phyloP scores from a whole-genome alignment of 345 rosid species.

The Eucalyptus paniculata region DNA sequence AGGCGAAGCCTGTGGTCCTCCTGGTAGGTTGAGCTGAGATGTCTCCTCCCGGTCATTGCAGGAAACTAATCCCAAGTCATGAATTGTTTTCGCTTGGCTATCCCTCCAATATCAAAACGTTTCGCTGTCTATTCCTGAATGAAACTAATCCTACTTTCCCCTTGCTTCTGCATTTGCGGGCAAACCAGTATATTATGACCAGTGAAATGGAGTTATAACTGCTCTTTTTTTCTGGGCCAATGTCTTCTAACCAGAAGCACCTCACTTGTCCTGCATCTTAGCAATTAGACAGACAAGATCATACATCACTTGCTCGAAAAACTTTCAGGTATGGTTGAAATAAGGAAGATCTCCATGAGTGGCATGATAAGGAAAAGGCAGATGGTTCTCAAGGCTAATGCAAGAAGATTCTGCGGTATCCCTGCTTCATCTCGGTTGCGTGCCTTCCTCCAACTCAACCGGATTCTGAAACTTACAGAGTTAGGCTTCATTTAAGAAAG shows the following conservation, averaged over 20 bases:
- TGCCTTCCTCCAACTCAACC: slow-evolving; percentile 70
- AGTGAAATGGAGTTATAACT: slow-evolving; percentile 13
- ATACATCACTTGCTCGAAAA: background rate
- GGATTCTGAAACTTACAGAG: slow-evolving; percentile 35
- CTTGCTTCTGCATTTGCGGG: background rate
- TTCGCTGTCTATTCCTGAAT: background rate
- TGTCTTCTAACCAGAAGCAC: slow-evolving; percentile 65
- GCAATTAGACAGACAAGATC: background rate
- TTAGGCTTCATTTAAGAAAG: background rate
- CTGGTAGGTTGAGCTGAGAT: background rate
- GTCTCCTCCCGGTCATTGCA: background rate
- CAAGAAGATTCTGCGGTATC: background rate
- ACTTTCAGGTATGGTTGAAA: background rate
- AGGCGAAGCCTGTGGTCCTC: background rate
- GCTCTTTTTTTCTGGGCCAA: slow-evolving; percentile 19
- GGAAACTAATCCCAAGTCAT: background rate
- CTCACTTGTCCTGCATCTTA: slow-evolving; percentile 88
- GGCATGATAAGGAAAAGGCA: background rate
- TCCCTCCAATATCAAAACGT: background rate
- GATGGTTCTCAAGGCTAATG: background rate
- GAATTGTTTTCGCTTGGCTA: background rate
- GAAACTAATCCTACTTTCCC: background rate
- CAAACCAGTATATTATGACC: background rate
- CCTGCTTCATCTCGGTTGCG: slow-evolving; percentile 87
- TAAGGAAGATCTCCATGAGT: background rate